These are phyloP conservation scores for Spongospora subterranea DNA, from an alignment of 208 protist genomes.

Conservation along the genomic window DNA sequence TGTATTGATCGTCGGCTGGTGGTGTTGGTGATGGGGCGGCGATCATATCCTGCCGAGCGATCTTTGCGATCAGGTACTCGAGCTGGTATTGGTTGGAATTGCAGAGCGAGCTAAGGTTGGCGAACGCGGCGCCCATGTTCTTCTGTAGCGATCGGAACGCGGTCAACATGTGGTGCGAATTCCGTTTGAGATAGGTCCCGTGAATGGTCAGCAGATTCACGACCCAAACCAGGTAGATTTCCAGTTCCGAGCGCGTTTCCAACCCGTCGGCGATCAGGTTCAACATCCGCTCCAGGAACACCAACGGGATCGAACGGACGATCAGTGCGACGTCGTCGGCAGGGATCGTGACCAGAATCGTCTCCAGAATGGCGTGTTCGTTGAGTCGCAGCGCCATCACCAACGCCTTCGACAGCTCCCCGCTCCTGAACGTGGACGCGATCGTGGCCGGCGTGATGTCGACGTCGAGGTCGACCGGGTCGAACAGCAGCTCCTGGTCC, in stretches of 20 bases:
- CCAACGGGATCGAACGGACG: background rate
- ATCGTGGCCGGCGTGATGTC: slow-evolving; percentile 79
- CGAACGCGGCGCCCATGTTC: background rate
- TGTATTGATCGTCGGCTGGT: no score
- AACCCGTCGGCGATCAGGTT: slow-evolving; percentile 48
- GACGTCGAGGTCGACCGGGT: slow-evolving; percentile 80
- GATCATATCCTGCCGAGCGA: no score
- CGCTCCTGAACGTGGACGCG: slow-evolving; percentile 10
- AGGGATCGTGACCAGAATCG: background rate
- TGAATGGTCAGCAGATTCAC: background rate
- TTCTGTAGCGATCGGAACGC: slow-evolving; percentile 22
- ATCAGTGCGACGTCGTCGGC: background rate
- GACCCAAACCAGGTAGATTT: slow-evolving; percentile 29
- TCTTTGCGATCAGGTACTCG: slow-evolving; percentile 40
- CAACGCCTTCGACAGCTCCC: slow-evolving; percentile 54
- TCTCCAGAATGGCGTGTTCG: background rate
- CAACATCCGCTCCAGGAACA: slow-evolving; percentile 2
- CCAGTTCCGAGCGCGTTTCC: background rate
- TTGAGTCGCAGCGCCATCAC: slow-evolving; percentile 69
- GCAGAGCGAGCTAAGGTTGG: slow-evolving; percentile 38
- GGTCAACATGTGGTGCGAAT: background rate
- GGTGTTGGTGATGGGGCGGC: no score
- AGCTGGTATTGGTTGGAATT: slow-evolving; percentile 30
- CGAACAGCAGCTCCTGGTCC: slow-evolving; percentile 78
- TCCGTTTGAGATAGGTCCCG: background rate